phyloP scores from a whole-genome alignment of 768 basidiomycete species.

The Lactifluus piperatus region DNA sequence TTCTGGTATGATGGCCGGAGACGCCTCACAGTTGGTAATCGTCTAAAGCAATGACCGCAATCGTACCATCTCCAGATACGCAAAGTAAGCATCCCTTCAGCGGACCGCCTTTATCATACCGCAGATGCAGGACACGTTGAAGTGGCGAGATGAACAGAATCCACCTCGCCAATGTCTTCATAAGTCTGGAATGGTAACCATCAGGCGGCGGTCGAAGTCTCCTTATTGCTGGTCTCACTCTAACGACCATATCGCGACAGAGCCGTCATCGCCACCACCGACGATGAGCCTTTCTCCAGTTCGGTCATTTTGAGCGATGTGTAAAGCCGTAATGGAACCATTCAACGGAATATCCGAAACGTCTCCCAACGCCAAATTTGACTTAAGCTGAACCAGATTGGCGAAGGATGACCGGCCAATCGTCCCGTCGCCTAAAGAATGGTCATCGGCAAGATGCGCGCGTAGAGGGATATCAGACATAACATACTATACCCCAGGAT shows the following conservation, averaged over 20 bases:
- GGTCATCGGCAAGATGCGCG: not conserved
- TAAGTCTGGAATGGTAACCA: conserved; percentile 35
- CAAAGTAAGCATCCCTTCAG: conserved; percentile 65
- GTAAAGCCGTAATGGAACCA: conserved; percentile 42
- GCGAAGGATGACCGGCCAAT: conserved; percentile 25
- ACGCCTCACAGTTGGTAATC: conserved; percentile 69
- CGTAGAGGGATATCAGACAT: not conserved
- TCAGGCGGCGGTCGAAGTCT: not conserved
- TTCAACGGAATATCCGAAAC: conserved; percentile 40
- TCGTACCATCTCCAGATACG: conserved; percentile 68
- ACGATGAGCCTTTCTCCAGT: conserved; percentile 57
- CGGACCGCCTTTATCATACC: conserved; percentile 42
- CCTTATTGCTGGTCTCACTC: conserved; percentile 35
- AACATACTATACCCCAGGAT: conserved; percentile 50
- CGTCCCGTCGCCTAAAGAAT: conserved; percentile 25
- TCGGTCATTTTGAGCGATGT: conserved; percentile 46
- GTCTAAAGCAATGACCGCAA: conserved; percentile 68
- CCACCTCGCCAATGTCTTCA: conserved; percentile 63
- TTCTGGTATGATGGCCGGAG: not conserved
- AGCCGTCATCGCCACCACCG: conserved; percentile 74
- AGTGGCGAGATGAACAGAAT: conserved; percentile 65
- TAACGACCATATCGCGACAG: conserved; percentile 62
- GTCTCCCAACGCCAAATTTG: conserved; percentile 26
- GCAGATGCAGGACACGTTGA: conserved; percentile 45
- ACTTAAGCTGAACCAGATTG: conserved; percentile 14